Base-by-base conservation (phyloP, 345 rosid species). In the Eucalyptus marginata region DNA sequence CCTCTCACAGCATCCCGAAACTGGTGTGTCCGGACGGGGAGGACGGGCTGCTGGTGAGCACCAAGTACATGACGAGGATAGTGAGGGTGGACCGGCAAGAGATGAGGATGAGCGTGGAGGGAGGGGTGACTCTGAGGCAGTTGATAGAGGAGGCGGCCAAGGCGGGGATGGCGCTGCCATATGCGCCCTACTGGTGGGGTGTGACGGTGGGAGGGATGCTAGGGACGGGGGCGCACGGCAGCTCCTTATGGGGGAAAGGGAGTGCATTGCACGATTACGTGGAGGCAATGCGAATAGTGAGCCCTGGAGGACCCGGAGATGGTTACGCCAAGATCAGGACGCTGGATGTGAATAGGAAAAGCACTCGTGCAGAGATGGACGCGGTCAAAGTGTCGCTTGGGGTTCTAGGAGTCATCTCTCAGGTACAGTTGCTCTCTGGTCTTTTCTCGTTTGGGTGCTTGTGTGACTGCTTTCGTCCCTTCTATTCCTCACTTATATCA, bases 101-200 rank as follows among this genome's bases (percentile, higher is more conserved):
- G 22, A 91, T 91, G 96, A 94, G 92, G 13, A 90, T 43, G 44
- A 43, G 44, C 44, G 44, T 43, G 44, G 44, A 43, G 44, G 44
- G 44, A 43, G 44, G 44, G 2, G 92, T 93, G 25, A 93, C 96
- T 49, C 91, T 95, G 86, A 91, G 93, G 88, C 92, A 95, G 91
- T 84, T 97, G 13, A 95, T 97, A 7, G 49, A 90, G 10, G 97
- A 92, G 85, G 96, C 96, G 4, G 96, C 96, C 54, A 91, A 92
- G 88, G 93, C 91, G 6, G 96, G 97, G 87, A 88, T 96, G 17
- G 99, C 98, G 1, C 91, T 97, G 88, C 96, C 99, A 3, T 93
- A 97, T 80, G 80, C 95, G 25, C 99, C 99, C 6, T 97, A 97
- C 86, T 97, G 99, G 99, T 97, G 97, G 97, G 99, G 99, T 15